These are phyloP conservation scores for Stipa capillata DNA, from an alignment of 176 grass and related monocot species.

Conservation along the genomic window DNA sequence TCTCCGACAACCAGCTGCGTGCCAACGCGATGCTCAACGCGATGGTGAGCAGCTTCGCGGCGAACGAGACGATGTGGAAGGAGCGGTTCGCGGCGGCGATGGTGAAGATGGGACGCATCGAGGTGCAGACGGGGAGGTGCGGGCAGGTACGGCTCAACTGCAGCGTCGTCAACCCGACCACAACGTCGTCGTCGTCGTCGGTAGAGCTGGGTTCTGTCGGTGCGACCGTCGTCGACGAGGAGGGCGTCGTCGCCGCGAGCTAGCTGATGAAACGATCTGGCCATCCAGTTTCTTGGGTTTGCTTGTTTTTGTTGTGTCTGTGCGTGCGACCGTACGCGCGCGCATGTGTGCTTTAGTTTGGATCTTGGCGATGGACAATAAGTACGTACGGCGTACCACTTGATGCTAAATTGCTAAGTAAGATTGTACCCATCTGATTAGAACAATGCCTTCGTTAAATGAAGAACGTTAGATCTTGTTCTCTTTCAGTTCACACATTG, in stretches of 20 bases:
- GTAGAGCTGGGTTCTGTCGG: neutral
- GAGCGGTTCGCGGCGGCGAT: conserved; percentile 31
- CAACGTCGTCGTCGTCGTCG: neutral
- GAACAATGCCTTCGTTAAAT: neutral
- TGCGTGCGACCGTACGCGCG: no score
- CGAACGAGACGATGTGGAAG: conserved; percentile 37
- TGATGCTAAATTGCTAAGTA: neutral
- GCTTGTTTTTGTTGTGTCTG: neutral
- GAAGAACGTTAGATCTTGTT: no score
- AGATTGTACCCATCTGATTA: neutral
- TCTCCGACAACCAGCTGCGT: conserved; percentile 46
- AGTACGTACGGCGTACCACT: neutral
- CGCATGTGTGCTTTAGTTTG: neutral
- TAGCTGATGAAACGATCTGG: neutral
- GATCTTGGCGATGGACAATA: neutral
- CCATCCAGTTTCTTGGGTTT: neutral
- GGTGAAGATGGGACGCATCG: conserved; percentile 49
- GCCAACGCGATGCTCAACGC: conserved; percentile 1
- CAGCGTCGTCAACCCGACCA: conserved; percentile 45
- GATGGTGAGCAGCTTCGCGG: conserved; percentile 19
- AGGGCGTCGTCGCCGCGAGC: conserved; percentile 5
- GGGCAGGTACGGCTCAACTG: conserved; percentile 38
- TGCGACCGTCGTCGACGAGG: neutral
- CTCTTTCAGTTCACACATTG: no score
- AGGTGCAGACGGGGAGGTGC: conserved; percentile 39